These are phyloP conservation scores for Tephrocybe sp. DNA, from an alignment of 768 basidiomycete species.

Conservation along the genomic window DNA sequence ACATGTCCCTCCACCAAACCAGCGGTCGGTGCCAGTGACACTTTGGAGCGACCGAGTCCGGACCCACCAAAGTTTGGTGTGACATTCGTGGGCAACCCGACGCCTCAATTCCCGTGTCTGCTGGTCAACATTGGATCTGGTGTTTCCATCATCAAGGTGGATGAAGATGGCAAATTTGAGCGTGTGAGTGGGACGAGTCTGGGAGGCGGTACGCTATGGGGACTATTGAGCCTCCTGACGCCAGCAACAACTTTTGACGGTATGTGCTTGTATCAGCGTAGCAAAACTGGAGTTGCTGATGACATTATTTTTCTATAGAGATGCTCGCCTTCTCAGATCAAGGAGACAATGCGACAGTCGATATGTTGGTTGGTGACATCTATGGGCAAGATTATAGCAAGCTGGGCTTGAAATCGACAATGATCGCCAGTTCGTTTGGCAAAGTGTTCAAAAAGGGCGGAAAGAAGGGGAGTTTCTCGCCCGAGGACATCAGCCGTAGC, in stretches of 20 bases:
- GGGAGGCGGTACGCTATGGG: constrained; percentile 98
- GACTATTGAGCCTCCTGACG: constrained; percentile 90
- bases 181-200: constrained; percentile 96
- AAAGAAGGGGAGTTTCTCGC: constrained; percentile 72
- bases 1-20: constrained; percentile 18
- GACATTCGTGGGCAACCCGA: constrained; percentile 79
- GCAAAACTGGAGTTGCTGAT: constrained; percentile 1
- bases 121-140: constrained; percentile 98
- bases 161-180: constrained; percentile 93
- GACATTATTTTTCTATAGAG: constrained; percentile 49
- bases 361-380: constrained; percentile 99
- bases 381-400: constrained; percentile 97
- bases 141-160: constrained; percentile 95
- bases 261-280: constrained; percentile 36
- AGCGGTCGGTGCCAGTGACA: constrained; percentile 4
- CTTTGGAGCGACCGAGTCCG: constrained; percentile 82
- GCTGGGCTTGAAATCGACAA: constrained; percentile 94
- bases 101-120: constrained; percentile 90
- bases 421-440: constrained; percentile 97
- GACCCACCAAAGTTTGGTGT: constrained; percentile 88
- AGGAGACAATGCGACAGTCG: constrained; percentile 91
- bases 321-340: constrained; percentile 93
- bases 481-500: constrained; percentile 94
- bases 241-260: constrained; percentile 95
- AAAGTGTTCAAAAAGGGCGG: constrained; percentile 94